Base-by-base conservation (phyloP, 2,329 filamentous ascomycete genomes). In the Talaromyces sp. region DNA sequence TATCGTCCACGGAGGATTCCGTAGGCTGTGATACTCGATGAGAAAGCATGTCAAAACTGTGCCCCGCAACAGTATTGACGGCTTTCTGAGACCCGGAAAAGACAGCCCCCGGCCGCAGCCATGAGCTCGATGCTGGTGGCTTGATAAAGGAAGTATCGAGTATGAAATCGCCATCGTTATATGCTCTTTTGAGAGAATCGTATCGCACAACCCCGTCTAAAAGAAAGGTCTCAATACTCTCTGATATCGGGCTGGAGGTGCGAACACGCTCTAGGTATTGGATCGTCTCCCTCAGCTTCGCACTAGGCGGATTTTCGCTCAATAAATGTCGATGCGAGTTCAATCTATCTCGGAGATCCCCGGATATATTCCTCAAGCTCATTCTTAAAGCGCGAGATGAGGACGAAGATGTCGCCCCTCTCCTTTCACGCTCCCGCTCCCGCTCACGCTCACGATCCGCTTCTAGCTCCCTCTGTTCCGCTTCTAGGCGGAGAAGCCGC, bases 1-100 rank as follows among this genome's bases (percentile, higher is more conserved):
- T 59, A 77, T 77, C 49, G 76, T 72, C 64, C 78, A 72, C 38
- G 76, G 68, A 59, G 1, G 78, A 75, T 6, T 79, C 75, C 38
- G 68, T 70, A 2, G 72, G 59, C 8, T 71, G 68, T 75, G 76
- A 15, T 72, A 69, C 15, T 76, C 69, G 58, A 74, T 72, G 53
- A 59, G 58, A 49, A 73, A 63, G 34, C 64, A 62, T 63, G 3
- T 65, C 49, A 8, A 66, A 58, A 19, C 40, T 63, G n/a, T 59
- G 64, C 4, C 47, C 68, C 29, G 68, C 71, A 25, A 70, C 67
- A 53, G 69, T 73, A 62, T 76, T 76, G 10, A 78, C 79, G 17
- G 87, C 87, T 70, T 86, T 84, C 72, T 90, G 88, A 29, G 82
- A 85, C 2, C 88, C 88, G 13, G 83, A 82, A 68, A 89, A 88